phyloP scores from a whole-genome alignment of 2,329 filamentous ascomycete genomes.

The Dryadomyces quercivorus region DNA sequence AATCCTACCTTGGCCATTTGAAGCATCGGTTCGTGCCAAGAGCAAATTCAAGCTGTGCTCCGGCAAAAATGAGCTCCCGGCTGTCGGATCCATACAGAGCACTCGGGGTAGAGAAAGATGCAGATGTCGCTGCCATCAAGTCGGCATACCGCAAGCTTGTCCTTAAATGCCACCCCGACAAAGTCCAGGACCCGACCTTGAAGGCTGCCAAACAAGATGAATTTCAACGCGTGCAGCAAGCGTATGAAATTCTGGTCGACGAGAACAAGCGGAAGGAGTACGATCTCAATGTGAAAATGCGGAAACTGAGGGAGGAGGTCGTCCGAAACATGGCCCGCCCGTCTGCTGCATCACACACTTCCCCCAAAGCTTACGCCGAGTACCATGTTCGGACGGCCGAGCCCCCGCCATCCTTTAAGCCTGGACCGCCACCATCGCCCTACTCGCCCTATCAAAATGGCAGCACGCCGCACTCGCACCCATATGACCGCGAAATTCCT shows the following conservation, averaged over 20 bases:
- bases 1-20: background rate
- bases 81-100: slow-evolving; percentile 67
- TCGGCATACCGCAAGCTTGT: slow-evolving; percentile 75
- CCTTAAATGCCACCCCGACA: slow-evolving; percentile 83
- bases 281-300: slow-evolving; percentile 60
- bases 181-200: slow-evolving; percentile 64
- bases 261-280: slow-evolving; percentile 61
- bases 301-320: slow-evolving; percentile 47
- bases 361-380: slow-evolving; percentile 22
- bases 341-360: slow-evolving; percentile 28
- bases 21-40: background rate
- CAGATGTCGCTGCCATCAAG: slow-evolving; percentile 60
- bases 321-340: slow-evolving; percentile 27
- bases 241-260: slow-evolving; percentile 82
- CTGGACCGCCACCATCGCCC: slow-evolving; percentile 18
- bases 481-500: slow-evolving; percentile 35
- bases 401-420: slow-evolving; percentile 29
- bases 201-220: slow-evolving; percentile 73
- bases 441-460: slow-evolving; percentile 19
- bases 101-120: slow-evolving; percentile 62
- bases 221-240: slow-evolving; percentile 85
- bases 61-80: slow-evolving; percentile 33
- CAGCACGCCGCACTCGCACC: slow-evolving; percentile 26
- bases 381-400: slow-evolving; percentile 40
- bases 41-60: background rate